phyloP scores from a whole-genome alignment of 306 rosid species.

The Prunus armeniaca region DNA sequence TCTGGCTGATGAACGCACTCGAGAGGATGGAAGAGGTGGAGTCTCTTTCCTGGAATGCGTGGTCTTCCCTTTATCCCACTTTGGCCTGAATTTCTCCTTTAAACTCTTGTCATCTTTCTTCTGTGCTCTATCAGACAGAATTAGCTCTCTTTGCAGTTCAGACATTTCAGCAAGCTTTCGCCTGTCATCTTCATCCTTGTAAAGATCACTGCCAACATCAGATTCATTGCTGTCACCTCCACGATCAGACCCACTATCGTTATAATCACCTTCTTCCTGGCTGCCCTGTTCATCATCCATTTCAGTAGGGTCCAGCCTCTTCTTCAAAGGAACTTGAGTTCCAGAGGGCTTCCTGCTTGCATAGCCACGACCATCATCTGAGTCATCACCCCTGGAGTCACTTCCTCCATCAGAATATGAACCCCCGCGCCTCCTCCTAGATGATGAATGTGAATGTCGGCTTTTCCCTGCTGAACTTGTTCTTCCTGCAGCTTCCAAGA shows the following conservation, averaged over 20 bases:
- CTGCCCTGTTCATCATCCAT: constrained; percentile 75
- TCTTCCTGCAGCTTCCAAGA: constrained; percentile 95
- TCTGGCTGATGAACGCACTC: constrained; percentile 71
- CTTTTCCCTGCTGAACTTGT: constrained; percentile 64
- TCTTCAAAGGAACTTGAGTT: constrained; percentile 74
- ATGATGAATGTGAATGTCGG: constrained; percentile 48
- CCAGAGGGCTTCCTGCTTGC: constrained; percentile 52
- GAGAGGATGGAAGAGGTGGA: constrained; percentile 65
- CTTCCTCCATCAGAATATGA: constrained; percentile 79
- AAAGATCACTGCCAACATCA: constrained; percentile 85
- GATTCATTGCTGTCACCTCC: constrained; percentile 69
- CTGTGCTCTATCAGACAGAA: constrained; percentile 76
- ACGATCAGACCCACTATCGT: constrained; percentile 44
- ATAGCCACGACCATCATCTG: constrained; percentile 61
- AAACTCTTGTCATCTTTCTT: constrained; percentile 77
- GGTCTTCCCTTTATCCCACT: constrained; percentile 68
- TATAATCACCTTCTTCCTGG: constrained; percentile 66
- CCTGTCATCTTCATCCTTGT: constrained; percentile 76
- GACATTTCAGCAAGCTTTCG: constrained; percentile 86
- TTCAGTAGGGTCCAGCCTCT: constrained; percentile 72
- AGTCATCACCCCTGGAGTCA: constrained; percentile 73
- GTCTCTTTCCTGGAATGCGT: constrained; percentile 46
- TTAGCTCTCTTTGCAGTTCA: constrained; percentile 96
- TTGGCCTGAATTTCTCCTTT: constrained; percentile 66
- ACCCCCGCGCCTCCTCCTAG: constrained; percentile 62